Base-by-base conservation (phyloP, 352 stramenopile species). In the Globisporangium alternatum region DNA sequence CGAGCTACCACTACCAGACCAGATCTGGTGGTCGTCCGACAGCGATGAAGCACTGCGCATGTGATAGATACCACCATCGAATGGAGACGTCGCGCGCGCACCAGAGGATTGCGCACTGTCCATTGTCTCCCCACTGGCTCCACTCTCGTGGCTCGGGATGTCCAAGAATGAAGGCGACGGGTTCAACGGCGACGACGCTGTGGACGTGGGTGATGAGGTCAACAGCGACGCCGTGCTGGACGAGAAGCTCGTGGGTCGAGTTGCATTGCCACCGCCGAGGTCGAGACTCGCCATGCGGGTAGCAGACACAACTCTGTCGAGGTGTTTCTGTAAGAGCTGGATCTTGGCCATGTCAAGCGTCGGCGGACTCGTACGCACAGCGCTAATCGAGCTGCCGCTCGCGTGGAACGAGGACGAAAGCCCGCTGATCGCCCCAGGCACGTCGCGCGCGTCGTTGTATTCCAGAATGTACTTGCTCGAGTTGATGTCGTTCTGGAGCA, bases 391-490 rank as follows among this genome's bases (percentile, higher is more conserved):
- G 17, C 52, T 58, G 9, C 80, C 80, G 35, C 44, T 76, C 6
- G 68, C 33, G 22, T 85, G 70, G 21, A 80, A 68, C 8, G 64
- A 59, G 2, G 58, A 61, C 5, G 67, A 51, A 2, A 95, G 62
- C 5, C 71, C 69, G 17, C 56, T 71, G 5, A 95, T 67, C 1
- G 80, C 85, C 3, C 49, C 62, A 0, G 67, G 53, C 2, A 95
- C 66, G 13, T 76, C 80, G 0, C 87, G 80, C 0, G 75, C 72
- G 60, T 95, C 87, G 60, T 89, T 87, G 64, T 83, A 92, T 66
- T 95, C 84, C 33, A 95, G 74, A 6, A 91, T 74, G 62, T 77
- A 93, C 62, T 77, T 80, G 61, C 64, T 69, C 12, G 69, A 52
- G 37, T 72, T 67, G 22, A 62, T 43, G 21, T 89, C 75, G 44